A percentile compares a stretch with the other conserved stretches of the same genome.
Evolutionary conservation across 2,329 filamentous ascomycete genomes (phyloP).

Genomic region (Apiospora kogelbergensis): DNA sequence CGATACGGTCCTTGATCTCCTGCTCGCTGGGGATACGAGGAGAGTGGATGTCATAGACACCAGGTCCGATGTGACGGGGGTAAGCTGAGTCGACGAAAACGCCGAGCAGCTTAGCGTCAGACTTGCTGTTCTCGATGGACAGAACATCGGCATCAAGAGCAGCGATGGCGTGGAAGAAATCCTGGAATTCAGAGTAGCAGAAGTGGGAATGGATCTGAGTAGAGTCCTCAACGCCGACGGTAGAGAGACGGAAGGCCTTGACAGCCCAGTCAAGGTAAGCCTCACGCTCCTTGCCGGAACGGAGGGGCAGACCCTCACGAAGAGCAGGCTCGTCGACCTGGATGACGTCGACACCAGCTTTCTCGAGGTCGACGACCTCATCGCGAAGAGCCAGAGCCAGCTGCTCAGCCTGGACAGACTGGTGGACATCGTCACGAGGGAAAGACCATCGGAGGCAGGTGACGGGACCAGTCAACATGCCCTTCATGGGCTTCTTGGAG

Average conservation of each 20-base stretch:
- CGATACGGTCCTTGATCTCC: conserved; percentile 97
- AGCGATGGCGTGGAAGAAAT: conserved; percentile 99
- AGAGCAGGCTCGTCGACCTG: conserved; percentile 99
- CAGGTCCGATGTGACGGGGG: conserved; percentile 96
- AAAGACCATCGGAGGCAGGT: conserved; percentile 99
- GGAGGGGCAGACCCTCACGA: conserved; percentile 98
- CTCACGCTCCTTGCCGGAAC: conserved; percentile 89
- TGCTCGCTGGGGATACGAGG: conserved; percentile 95
- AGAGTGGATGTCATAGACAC: conserved; percentile 99
- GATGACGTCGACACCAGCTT: conserved; percentile 95
- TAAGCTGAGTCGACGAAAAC: conserved; percentile 98
- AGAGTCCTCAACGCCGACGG: conserved; percentile 87
- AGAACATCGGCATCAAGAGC: conserved; percentile 97
- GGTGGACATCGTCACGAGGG: conserved; percentile 99
- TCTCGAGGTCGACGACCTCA: conserved; percentile 97
- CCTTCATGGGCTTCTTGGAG: conserved; percentile 99
- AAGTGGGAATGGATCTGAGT: conserved; percentile 99
- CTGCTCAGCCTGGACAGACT: conserved; percentile 98
- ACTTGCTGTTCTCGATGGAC: conserved; percentile 99
- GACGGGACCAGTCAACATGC: conserved; percentile 98
- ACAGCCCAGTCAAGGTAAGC: conserved; percentile 98
- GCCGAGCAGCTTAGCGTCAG: conserved; percentile 96
- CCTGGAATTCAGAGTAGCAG: conserved; percentile 99
- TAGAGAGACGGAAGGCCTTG: conserved; percentile 95
- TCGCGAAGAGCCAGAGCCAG: conserved; percentile 97